Evolutionary conservation across 164 flowering plant genomes (phyloP).

Genomic region (Aristolochia californica): DNA sequence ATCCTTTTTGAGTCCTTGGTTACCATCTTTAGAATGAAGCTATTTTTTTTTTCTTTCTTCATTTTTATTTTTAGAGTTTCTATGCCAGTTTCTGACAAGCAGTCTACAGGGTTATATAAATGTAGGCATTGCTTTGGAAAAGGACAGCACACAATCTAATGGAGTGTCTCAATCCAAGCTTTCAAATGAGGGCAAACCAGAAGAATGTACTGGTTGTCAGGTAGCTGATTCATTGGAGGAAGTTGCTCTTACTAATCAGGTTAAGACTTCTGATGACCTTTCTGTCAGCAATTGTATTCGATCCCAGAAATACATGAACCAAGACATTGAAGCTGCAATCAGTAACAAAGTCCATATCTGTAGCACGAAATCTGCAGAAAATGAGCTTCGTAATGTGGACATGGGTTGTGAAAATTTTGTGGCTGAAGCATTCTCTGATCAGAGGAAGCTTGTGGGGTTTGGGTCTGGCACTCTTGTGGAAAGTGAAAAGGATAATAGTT

Average conservation of each 20-base stretch:
- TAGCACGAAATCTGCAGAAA: conserved; percentile 20
- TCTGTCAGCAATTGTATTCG: neutral
- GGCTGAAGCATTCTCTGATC: neutral
- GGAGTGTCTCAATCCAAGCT: conserved; percentile 21
- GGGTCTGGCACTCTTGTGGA: neutral
- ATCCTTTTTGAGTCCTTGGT: neutral
- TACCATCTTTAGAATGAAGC: neutral
- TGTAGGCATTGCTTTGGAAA: conserved; percentile 72
- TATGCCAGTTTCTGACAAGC: conserved; percentile 14
- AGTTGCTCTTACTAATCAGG: conserved; percentile 50
- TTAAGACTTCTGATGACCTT: conserved; percentile 25
- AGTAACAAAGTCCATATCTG: conserved; percentile 6
- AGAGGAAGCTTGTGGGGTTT: neutral
- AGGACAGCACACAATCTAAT: conserved; percentile 29
- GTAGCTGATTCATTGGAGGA: conserved; percentile 60
- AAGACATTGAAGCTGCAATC: conserved; percentile 21
- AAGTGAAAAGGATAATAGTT: conserved; percentile 14
- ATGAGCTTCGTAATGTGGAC: conserved; percentile 9
- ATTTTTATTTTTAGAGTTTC: neutral
- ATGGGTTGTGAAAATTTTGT: neutral
- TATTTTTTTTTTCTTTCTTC: neutral
- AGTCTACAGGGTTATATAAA: conserved; percentile 89
- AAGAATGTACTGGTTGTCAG: conserved; percentile 24
- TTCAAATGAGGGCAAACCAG: conserved; percentile 27
- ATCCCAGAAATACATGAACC: conserved; percentile 9